Evolutionary conservation across 2,329 filamentous ascomycete genomes (phyloP).

Genomic region (Colletotrichum sp.): DNA sequence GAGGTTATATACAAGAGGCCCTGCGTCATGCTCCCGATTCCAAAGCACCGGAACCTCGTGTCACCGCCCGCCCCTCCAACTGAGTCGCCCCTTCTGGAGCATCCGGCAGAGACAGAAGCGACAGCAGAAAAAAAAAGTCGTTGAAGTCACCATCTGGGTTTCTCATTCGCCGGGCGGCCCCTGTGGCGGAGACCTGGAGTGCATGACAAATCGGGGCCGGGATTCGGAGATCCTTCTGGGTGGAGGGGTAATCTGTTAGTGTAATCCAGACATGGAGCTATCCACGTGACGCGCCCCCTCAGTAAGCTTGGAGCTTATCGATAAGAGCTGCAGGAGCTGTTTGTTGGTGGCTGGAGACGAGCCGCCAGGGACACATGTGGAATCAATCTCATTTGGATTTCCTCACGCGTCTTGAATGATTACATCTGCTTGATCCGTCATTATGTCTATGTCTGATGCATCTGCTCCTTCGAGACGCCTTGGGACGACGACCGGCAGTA

Average conservation of each 20-base stretch:
- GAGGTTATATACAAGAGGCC: background rate
- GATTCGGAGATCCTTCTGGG: background rate
- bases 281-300: background rate
- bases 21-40: background rate
- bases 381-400: background rate
- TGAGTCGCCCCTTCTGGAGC: background rate
- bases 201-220: constrained; percentile 15
- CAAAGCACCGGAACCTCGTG: background rate
- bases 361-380: background rate
- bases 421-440: background rate
- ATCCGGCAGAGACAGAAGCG: background rate
- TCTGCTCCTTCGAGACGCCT: background rate
- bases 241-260: background rate
- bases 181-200: constrained; percentile 4
- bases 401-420: fast-evolving
- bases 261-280: background rate
- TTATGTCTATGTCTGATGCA: background rate
- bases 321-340: background rate
- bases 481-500: background rate
- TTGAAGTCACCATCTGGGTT: constrained; percentile 9
- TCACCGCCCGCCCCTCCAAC: background rate
- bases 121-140: background rate
- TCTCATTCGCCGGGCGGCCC: background rate
- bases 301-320: background rate
- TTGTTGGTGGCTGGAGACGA: background rate